Conservation (phyloP, 768 basidiomycete species). For the Hortiboletus campestris region DNA sequence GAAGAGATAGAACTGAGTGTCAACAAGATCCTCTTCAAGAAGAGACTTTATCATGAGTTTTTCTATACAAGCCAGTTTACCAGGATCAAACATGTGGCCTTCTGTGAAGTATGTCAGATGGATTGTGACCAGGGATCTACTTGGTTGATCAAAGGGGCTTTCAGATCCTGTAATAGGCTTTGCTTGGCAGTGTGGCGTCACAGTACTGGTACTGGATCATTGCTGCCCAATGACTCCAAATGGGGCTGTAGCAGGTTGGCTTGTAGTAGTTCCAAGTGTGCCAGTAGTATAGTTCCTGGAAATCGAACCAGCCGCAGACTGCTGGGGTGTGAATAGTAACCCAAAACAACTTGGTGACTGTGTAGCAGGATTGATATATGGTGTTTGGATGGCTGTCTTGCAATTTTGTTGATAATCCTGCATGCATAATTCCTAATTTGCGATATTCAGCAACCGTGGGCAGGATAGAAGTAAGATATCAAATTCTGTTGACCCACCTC, state of each 20-base stretch:
- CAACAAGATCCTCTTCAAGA: constrained; percentile 13
- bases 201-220: constrained; percentile 12
- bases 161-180: constrained; percentile 29
- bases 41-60: constrained; percentile 18
- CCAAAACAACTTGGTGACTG: constrained; percentile 21
- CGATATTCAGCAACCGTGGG: neutral
- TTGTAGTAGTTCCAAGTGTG: constrained; percentile 19
- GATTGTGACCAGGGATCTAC: constrained; percentile 7
- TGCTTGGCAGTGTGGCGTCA: constrained; percentile 22
- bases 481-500: constrained; percentile 46
- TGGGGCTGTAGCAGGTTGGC: constrained; percentile 20
- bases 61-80: constrained; percentile 13
- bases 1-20: constrained; percentile 33
- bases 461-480: constrained; percentile 1
- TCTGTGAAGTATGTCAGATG: neutral
- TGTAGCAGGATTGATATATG: constrained; percentile 13
- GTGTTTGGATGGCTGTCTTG: constrained; percentile 59
- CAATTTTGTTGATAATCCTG: constrained; percentile 77
- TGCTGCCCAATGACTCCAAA: constrained; percentile 26
- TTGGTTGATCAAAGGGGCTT: constrained; percentile 21
- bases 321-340: constrained; percentile 18
- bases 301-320: constrained; percentile 22
- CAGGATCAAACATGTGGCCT: neutral
- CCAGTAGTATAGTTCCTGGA: constrained; percentile 22
- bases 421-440: constrained; percentile 60